Evolutionary conservation across 2,329 filamentous ascomycete genomes (phyloP), one percentile per base, ranked within the genome.

Genomic region (Neodidymelliopsis sp.): DNA sequence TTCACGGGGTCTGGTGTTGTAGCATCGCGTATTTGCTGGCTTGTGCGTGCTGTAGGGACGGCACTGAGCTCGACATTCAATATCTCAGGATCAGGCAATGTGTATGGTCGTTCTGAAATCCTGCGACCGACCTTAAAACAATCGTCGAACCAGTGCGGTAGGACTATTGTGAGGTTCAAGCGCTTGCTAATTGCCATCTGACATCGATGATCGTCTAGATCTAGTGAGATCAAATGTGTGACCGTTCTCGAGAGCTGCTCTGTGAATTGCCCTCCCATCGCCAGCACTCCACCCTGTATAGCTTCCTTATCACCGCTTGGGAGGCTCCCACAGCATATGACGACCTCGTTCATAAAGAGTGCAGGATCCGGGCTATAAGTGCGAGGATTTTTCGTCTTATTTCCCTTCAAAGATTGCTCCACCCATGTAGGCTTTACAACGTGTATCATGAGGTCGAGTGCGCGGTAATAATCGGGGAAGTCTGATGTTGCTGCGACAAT

Each of bases 101-200:
- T 76, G 67, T 99, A 99, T 0, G 94, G 94, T 6, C 79, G 77
- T 70, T 99, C 94, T 60, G 90, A 88, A 60, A 99, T 97, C 50
- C 90, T 86, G 72, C 91, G 92, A 38, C 93, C 92, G 20, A 99
- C 84, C 73, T 90, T 94, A 60, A 99, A 83, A 74, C 94, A 99
- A 70, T 97, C 93, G 62, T 97, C 93, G 67, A 99, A 97, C 90
- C 94, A 97, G 69, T 97, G 94, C 27, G 94, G 94, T 41, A 99
- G 79, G 13, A 99, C 90, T 50, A 97, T 88, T 73, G 91, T 92
- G 72, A 85, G 85, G 44, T 84, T 85, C 43, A 90, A 78, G 2
- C 81, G 82, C 71, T 87, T 95, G 7, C 81, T 76, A 31, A 78
- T 57, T 1, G 87, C 88, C 43, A 84, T 69, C 53, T 81, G 67